Evolutionary conservation across 1,284 basidiomycete species (phyloP), one percentile per base, ranked within the genome.

Genomic region (Ustilago crameri): DNA sequence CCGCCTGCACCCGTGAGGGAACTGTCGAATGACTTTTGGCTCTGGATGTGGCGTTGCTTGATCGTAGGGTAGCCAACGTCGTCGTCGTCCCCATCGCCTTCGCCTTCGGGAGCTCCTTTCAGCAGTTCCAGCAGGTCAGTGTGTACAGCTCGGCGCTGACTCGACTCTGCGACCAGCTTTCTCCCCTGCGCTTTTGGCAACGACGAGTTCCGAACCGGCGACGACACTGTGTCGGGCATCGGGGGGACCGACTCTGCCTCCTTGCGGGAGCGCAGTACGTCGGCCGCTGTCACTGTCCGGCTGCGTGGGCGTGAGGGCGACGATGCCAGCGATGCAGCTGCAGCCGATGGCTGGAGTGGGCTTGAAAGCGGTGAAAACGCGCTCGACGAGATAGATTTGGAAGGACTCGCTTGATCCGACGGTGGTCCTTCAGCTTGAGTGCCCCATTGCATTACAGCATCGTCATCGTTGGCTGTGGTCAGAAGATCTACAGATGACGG

Each of bases 211-310:
- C 61, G 45, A 4, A 23, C 43, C 9, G 54, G 53, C 14, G 49
- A 53, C 0, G 50, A 37, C 12, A 60, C 42, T 0, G 4, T 27
- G 1, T 46, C 62, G 37, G 55, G 43, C 40, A 58, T 37, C 2
- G 20, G 30, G 12, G 46, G 50, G 2, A 41, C 26, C 20, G 8
- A 17, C 2, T 58, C 51, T 1, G 24, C 54, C 12, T 34, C 35
- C 20, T n/a, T 30, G 18, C 63, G 59, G n/a, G 51, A 51, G 18
- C 51, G 44, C 2, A 57, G 5, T 12, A 63, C 44, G 20, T 66
- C 63, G 15, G 69, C 69, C 0, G 64, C 63, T 4, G 63, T 72
- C 4, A 67, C 64, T 1, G 69, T 72, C 9, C 56, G 56, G 32
- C 54, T 59, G 23, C 69, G 47, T 15, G 63, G 59, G 26, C 68